These are phyloP conservation scores for Sporothrix phasma DNA, from an alignment of 2,329 filamentous ascomycete species.

Conservation along the genomic window DNA sequence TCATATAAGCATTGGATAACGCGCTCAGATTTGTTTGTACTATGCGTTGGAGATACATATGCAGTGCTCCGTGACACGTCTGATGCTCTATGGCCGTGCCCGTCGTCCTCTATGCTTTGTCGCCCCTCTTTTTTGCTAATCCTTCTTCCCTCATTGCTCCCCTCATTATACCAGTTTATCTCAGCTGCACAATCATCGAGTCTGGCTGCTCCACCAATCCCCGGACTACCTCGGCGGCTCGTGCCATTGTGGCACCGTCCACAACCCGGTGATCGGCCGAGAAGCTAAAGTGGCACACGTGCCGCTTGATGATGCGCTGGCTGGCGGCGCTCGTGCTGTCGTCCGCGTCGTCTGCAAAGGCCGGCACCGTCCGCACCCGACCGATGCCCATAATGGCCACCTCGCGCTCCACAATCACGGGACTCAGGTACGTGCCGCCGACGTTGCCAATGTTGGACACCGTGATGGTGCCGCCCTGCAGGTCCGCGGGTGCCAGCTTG, in stretches of 20 bases:
- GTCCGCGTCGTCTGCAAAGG: constrained; percentile 54
- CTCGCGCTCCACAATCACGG: constrained; percentile 83
- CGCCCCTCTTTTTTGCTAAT: background rate
- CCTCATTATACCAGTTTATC: constrained; percentile 32
- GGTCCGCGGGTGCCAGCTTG: constrained; percentile 63
- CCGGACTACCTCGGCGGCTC: constrained; percentile 74
- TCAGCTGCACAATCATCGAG: constrained; percentile 72
- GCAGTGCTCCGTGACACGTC: background rate
- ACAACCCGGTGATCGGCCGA: constrained; percentile 90
- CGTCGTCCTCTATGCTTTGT: background rate
- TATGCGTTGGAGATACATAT: constrained; percentile 5
- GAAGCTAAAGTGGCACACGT: constrained; percentile 90
- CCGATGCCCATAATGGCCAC: constrained; percentile 89
- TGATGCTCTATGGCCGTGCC: background rate
- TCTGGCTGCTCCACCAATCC: constrained; percentile 75
- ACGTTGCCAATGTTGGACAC: constrained; percentile 95
- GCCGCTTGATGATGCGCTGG: constrained; percentile 59
- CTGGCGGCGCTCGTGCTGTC: constrained; percentile 48
- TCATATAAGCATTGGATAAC: background rate
- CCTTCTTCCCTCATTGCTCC: background rate
- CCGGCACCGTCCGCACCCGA: constrained; percentile 67
- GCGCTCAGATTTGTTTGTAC: background rate
- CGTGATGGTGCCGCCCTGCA: constrained; percentile 83
- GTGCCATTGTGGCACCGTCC: constrained; percentile 88
- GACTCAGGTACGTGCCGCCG: constrained; percentile 82